These are phyloP conservation scores for Phytopythium helicoides DNA, from an alignment of 352 stramenopile species.

Conservation along the genomic window DNA sequence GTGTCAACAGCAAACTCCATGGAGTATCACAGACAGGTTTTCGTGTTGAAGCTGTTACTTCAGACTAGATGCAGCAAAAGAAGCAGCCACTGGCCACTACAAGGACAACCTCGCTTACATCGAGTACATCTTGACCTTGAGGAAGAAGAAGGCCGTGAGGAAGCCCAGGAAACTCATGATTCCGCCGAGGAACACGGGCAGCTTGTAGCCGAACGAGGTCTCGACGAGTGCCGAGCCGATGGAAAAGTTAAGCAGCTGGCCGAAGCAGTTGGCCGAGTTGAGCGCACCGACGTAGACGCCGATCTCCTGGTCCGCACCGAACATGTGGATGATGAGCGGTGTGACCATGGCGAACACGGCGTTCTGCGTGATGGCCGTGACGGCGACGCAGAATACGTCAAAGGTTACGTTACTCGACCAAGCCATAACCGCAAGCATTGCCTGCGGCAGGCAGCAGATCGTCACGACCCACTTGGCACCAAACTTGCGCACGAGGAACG, in stretches of 20 bases:
- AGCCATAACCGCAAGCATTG: conserved; percentile 7
- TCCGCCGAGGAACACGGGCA: conserved; percentile 60
- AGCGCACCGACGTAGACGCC: conserved; percentile 1
- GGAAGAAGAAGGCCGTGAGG: conserved; percentile 40
- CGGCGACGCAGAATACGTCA: conserved; percentile 33
- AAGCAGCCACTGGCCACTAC: too few species aligned
- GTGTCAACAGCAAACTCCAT: too few species aligned
- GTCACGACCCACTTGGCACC: conserved; percentile 11
- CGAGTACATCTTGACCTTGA: conserved; percentile 65
- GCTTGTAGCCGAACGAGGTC: conserved; percentile 54
- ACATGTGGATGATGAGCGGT: conserved; percentile 55
- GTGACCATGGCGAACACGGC: conserved; percentile 53
- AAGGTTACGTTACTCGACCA: conserved; percentile 27
- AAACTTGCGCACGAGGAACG: conserved; percentile 11
- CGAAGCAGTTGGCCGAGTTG: conserved; percentile 6
- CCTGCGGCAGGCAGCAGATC: conserved; percentile 9
- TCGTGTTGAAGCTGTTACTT: too few species aligned
- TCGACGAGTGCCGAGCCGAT: conserved; percentile 6
- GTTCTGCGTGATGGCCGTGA: conserved; percentile 44
- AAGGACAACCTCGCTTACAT: too few species aligned
- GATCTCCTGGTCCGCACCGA: conserved; percentile 25
- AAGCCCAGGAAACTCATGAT: conserved; percentile 48
- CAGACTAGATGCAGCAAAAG: too few species aligned
- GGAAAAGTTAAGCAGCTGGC: neutral
- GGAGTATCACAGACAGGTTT: too few species aligned